Evolutionary conservation across 805 yeast genomes (phyloP).

Genomic region (Myxozyma monticola): DNA sequence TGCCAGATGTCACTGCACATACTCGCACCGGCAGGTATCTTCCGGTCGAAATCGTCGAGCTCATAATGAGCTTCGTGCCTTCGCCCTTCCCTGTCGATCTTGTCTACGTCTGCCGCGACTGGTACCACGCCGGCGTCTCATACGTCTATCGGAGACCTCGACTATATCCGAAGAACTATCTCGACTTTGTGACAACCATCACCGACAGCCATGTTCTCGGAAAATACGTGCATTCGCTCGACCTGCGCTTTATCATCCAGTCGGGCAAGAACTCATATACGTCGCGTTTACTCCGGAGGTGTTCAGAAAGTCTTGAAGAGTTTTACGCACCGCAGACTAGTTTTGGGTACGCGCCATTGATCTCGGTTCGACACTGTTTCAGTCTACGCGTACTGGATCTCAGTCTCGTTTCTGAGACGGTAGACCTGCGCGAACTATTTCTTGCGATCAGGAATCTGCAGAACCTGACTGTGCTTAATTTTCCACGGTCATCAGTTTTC

Average conservation of each 20-base stretch:
- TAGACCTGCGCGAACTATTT: conserved; percentile 78
- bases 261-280: conserved; percentile 89
- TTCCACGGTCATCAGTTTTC: conserved; percentile 82
- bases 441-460: conserved; percentile 64
- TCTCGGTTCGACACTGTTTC: conserved; percentile 73
- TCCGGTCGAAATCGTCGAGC: conserved; percentile 72
- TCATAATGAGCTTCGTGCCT: conserved; percentile 77
- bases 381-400: conserved; percentile 67
- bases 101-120: conserved; percentile 51
- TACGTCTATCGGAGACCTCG: conserved; percentile 63
- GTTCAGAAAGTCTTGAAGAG: conserved; percentile 60
- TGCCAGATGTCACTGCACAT: conserved; percentile 4
- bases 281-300: conserved; percentile 76
- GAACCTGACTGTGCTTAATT: conserved; percentile 69
- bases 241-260: conserved; percentile 78
- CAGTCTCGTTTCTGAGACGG: conserved; percentile 85
- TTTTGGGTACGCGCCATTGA: conserved; percentile 86
- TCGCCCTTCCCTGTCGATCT: conserved; percentile 45
- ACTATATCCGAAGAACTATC: conserved; percentile 67
- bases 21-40: conserved; percentile 61
- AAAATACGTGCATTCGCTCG: conserved; percentile 60
- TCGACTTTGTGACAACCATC: conserved; percentile 61
- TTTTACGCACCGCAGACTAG: conserved; percentile 94
- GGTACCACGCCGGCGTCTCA: conserved; percentile 64
- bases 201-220: conserved; percentile 51